A percentile compares a stretch with the other conserved stretches of the same genome.
Conservation (phyloP, 2,329 filamentous ascomycete genomes). For the Drechslerella stenobrocha region DNA sequence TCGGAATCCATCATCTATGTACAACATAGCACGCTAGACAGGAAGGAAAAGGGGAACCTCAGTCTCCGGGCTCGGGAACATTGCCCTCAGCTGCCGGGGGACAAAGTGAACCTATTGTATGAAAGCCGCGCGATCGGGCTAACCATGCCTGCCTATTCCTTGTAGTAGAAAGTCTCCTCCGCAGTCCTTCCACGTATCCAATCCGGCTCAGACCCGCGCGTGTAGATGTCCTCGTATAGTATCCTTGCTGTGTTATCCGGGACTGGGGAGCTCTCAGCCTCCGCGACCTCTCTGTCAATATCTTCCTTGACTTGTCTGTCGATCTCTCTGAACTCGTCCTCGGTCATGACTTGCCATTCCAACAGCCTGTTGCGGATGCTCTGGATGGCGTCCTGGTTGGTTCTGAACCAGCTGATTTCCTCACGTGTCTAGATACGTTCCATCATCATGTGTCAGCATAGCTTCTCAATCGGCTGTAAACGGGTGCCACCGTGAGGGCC, state of each 20-base stretch:
- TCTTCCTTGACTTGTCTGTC: slow-evolving; percentile 88
- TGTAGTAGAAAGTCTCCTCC: slow-evolving; percentile 88
- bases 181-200: slow-evolving; percentile 84
- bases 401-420: slow-evolving; percentile 99
- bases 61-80: too few relatives aligned
- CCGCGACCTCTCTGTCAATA: slow-evolving; percentile 86
- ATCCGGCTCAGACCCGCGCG: slow-evolving; percentile 77
- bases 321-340: slow-evolving; percentile 93
- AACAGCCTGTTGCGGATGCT: slow-evolving; percentile 97
- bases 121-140: background rate
- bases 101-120: background rate
- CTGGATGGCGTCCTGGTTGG: slow-evolving; percentile 96
- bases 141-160: slow-evolving; percentile 55
- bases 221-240: slow-evolving; percentile 96
- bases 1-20: slow-evolving; percentile 31
- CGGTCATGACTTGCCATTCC: slow-evolving; percentile 86
- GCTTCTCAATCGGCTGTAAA: background rate
- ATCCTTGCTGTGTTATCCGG: slow-evolving; percentile 80
- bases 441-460: background rate
- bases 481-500: slow-evolving; percentile 19
- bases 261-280: slow-evolving; percentile 81
- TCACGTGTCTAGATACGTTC: slow-evolving; percentile 73
- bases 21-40: slow-evolving; percentile 11
- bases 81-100: background rate
- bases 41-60: too few relatives aligned